Evolutionary conservation across 148 eudicot species (phyloP), one percentile per base, ranked within the genome.

Genomic region (Pouteria glomerata): DNA sequence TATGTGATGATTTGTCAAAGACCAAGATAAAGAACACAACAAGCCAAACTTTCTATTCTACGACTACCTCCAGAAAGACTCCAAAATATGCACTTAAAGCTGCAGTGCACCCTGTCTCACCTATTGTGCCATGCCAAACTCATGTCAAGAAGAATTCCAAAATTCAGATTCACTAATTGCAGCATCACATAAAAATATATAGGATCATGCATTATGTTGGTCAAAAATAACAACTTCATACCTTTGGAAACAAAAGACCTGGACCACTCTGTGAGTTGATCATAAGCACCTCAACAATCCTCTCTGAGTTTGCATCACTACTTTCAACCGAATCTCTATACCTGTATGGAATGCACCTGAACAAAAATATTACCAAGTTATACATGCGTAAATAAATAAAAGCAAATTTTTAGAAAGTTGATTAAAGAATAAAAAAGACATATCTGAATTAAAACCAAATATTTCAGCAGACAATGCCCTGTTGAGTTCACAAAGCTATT

Each of bases 191-290:
- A 41, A 39, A 4, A 8, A 41, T 23, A 34, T 4, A 39, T 3
- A n/a, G n/a, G 10, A 67, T 18, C 13, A 35, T 39, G n/a, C 2
- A 30, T 8, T 12, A 35, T 50, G 30, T 66, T 47, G 63, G 63
- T 56, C 29, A n/a, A n/a, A n/a, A n/a, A n/a, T n/a, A n/a, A n/a
- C n/a, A n/a, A n/a, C n/a, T 14, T 30, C 57, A 18, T 74, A 85
- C 91, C 91, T 87, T 87, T 6, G 91, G 91, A 72, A 87, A 87
- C 65, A 87, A 87, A 85, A 87, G 88, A 79, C 88, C 88, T 8
- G 83, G 80, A 64, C 88, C 91, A 77, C 85, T 83, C 27, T 76
- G 82, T 57, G 86, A 72, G 80, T 71, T 83, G 58, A 87, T 87
- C 91, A 87, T 85, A 64, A 87, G 91, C 70, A 87, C 91, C 77